Base-by-base conservation (phyloP, 2,329 filamentous ascomycete genomes). In the Fusarium cicatricum region DNA sequence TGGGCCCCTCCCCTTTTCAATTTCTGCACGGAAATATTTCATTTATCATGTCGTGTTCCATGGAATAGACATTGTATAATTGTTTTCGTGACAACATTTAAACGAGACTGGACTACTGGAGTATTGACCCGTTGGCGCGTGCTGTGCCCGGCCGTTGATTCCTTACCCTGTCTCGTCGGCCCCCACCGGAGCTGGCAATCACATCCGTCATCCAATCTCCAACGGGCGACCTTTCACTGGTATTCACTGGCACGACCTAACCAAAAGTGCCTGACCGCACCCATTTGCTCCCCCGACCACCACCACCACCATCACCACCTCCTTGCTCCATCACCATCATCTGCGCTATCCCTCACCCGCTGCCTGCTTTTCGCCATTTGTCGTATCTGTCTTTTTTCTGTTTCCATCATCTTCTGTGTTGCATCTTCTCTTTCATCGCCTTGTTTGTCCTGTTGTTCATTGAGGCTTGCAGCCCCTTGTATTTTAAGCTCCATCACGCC, bases 181-280 rank as follows among this genome's bases (percentile, higher is more conserved):
- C 58, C 45, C 34, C 45, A 14, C n/a, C n/a, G n/a, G 28, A 17
- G 29, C 36, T 40, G 45, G 33, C 44, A n/a, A n/a, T 32, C 55
- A 49, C 43, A 33, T 53, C 43, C 55, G 46, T 64, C 60, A 64
- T 62, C 60, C 60, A 62, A 62, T 64, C 60, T 62, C 60, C 60
- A 60, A 60, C 51, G 29, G 46, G 51, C 45, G 47, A 49, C 42
- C 44, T 32, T 32, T 26, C 21, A 33, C 26, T 29, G 23, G 23
- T 15, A 19, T 52, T 48, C 39, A 32, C 46, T 34, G 43, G 50
- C 57, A 50, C 52, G 23, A 34, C 52, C 52, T 52, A 51, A 50
- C 60, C 9, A 61, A 67, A 62, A 65, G 43, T 64, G 54, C 59
- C 65, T 65, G 58, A 68, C 65, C 60, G 65, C 60, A 63, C 65